A percentile compares a stretch with the other conserved stretches of the same genome.
phyloP scores from a whole-genome alignment of 768 basidiomycete species.

The Tulasnella sp. region DNA sequence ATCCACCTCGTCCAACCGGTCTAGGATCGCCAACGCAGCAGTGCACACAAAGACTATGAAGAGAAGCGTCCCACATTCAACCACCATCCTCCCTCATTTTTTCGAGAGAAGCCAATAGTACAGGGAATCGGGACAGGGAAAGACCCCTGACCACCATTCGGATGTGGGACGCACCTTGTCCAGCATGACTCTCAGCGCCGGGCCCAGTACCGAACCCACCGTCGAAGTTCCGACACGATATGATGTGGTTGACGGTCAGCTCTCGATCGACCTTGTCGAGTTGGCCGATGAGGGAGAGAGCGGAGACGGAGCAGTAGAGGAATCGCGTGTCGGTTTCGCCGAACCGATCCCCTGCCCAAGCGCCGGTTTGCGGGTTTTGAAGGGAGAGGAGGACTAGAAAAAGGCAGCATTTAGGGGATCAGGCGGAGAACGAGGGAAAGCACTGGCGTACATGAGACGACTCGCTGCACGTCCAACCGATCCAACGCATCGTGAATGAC shows the following conservation, averaged over 20 bases:
- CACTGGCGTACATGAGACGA: slow-evolving; percentile 5
- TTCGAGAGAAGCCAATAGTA: too few species aligned
- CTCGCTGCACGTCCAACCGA: slow-evolving; percentile 39
- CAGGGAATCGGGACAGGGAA: background rate
- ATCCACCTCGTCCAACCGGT: slow-evolving; percentile 67
- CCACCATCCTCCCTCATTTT: background rate
- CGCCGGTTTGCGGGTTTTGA: slow-evolving; percentile 65
- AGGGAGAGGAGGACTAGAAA: slow-evolving; percentile 65
- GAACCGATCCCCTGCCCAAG: slow-evolving; percentile 81
- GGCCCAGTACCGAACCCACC: slow-evolving; percentile 79
- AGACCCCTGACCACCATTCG: background rate
- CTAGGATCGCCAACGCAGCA: slow-evolving; percentile 77
- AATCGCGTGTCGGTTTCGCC: slow-evolving; percentile 95
- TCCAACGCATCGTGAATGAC: slow-evolving; percentile 73
- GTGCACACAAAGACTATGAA: slow-evolving; percentile 76
- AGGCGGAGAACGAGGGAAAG: background rate
- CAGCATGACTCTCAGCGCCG: slow-evolving; percentile 90
- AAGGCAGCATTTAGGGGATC: background rate
- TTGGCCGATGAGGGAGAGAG: slow-evolving; percentile 68
- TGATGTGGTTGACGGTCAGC: slow-evolving; percentile 59
- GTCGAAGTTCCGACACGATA: slow-evolving; percentile 81
- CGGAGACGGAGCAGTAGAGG: slow-evolving; percentile 72
- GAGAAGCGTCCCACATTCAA: background rate
- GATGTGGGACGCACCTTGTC: slow-evolving; percentile 48
- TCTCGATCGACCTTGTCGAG: slow-evolving; percentile 55